Evolutionary conservation across 169 alveolate genomes (phyloP), one percentile per base, ranked within the genome.

Genomic region (Amoebophrya sp.): DNA sequence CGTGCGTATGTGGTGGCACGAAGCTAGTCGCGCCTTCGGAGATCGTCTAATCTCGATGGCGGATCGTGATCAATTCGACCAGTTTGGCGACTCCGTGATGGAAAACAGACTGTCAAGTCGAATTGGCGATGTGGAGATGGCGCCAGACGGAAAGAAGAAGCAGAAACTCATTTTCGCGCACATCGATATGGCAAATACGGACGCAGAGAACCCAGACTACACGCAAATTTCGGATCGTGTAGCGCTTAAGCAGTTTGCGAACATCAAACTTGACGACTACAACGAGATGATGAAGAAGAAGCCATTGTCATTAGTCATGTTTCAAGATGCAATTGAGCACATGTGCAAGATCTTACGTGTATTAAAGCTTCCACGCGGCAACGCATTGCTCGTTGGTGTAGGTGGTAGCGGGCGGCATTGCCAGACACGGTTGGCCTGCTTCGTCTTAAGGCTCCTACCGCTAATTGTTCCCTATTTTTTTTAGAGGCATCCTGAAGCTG

Each of bases 401-500:
- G 99, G 99, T 47, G 99, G 99, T 34, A 95, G 97, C 34, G 99
- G 99, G 24, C 95, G 99, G 91, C 99, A 97, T 93, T 96, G 98
- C 40, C 95, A 96, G 40, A 96, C 98, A 0, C 14, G 89, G 38
- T 94, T 97, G 93, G 97, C 98, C 18, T 95, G 98, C 0, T 97
- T 93, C 93, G 93, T 96, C n/a, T n/a, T n/a, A n/a, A n/a, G n/a
- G n/a, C n/a, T n/a, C n/a, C n/a, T n/a, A n/a, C n/a, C n/a, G n/a
- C n/a, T n/a, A n/a, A n/a, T n/a, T n/a, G n/a, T n/a, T n/a, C n/a
- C n/a, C n/a, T n/a, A n/a, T n/a, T n/a, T n/a, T n/a, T n/a, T n/a
- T n/a, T n/a, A n/a, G n/a, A n/a, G n/a, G n/a, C n/a, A n/a, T n/a
- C n/a, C n/a, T n/a, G n/a, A n/a, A n/a, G n/a, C n/a, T n/a, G n/a